Evolutionary conservation across 2,329 filamentous ascomycete genomes (phyloP), one percentile per base, ranked within the genome.

Genomic region (Westerdykella aurantiaca): DNA sequence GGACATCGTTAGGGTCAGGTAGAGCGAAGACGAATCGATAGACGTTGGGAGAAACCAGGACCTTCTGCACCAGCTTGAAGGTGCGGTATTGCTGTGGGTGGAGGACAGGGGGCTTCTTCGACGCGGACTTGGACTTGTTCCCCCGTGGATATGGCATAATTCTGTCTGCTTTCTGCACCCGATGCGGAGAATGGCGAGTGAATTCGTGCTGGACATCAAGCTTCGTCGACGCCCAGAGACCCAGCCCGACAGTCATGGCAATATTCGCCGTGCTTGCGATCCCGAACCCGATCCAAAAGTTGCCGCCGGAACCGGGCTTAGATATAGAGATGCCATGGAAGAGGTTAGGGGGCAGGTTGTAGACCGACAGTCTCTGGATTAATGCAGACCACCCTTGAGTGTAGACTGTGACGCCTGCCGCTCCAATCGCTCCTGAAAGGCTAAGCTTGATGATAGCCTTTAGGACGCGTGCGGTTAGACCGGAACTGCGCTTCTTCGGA

Each of bases 31-130:
- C 52, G 42, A 61, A 57, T 11, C 52, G 55, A 34, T 49, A 53
- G 0, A 57, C 56, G 35, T 57, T 48, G 13, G 43, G 41, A 33
- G 49, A 52, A 38, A 53, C 41, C 23, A 53, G 48, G 31, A 48
- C 38, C 38, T 45, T 50, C 17, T 41, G 44, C 38, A 42, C 34
- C 11, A 81, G 63, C 0, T 73, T 71, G 12, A 81, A 66, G 4
- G 60, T 58, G 42, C 73, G 70, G 54, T 73, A 80, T 13, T 65
- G 63, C 17, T 71, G 65, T 0, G 77, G 67, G 31, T 77, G 69
- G n/a, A 80, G 66, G 59, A 75, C 31, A 33, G 31, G 31, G 12
- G 12, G 12, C 31, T 7, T 33, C 35, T 37, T 16, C 14, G 11
- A 17, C 35, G 14, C 17, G 35, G 35, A 16, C 11, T 18, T 37